Conservation (phyloP, 1,284 basidiomycete genomes). For the Cutaneotrichosporon sp. region DNA sequence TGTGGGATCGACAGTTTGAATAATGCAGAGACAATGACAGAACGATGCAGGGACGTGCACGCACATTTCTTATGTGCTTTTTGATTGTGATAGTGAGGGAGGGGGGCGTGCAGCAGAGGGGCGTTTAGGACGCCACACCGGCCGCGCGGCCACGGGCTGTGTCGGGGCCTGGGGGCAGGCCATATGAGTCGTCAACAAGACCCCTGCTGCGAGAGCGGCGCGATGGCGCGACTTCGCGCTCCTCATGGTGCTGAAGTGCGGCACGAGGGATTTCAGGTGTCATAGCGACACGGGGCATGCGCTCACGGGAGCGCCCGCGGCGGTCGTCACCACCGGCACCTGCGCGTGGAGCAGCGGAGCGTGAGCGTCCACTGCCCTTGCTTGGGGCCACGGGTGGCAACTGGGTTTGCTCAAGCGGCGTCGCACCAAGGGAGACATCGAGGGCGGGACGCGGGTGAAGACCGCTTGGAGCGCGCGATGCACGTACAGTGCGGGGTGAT, state of each 20-base stretch:
- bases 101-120: too few relatives aligned
- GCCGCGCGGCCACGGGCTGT: neutral
- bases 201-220: slow-evolving; percentile 4
- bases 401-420: slow-evolving; percentile 1
- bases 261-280: slow-evolving; percentile 10
- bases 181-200: neutral
- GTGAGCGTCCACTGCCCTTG: neutral
- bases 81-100: neutral
- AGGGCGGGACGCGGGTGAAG: slow-evolving; percentile 12
- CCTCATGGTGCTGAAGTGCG: slow-evolving; percentile 30
- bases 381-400: slow-evolving; percentile 12
- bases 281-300: slow-evolving; percentile 20
- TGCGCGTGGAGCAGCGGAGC: neutral
- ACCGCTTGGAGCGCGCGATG: neutral
- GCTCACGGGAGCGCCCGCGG: slow-evolving; percentile 36
- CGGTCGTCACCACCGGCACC: slow-evolving; percentile 1
- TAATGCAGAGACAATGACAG: neutral
- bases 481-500: slow-evolving; percentile 16
- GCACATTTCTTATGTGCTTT: neutral
- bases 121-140: neutral
- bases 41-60: neutral
- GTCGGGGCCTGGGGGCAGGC: neutral
- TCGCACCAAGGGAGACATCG: slow-evolving; percentile 1
- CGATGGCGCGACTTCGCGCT: slow-evolving; percentile 39
- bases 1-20: neutral